phyloP scores from a whole-genome alignment of 805 yeast genomes.

The Monosporozyma unispora region DNA sequence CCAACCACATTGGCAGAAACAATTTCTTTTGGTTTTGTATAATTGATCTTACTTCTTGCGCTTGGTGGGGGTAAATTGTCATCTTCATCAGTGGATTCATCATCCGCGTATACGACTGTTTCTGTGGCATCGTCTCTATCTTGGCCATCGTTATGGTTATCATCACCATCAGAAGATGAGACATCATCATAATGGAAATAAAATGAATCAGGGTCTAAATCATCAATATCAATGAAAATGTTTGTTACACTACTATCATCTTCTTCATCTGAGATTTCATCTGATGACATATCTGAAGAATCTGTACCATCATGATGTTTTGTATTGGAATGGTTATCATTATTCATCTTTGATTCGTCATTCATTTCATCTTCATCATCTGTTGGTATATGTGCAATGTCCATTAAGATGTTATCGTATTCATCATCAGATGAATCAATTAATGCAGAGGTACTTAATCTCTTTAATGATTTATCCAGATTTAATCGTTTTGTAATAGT shows the following conservation, averaged over 20 bases:
- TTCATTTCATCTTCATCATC: slow-evolving; percentile 26
- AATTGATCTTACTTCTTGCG: slow-evolving; percentile 47
- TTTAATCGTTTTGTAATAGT: slow-evolving; percentile 2
- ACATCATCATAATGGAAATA: slow-evolving; percentile 42
- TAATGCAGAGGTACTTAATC: slow-evolving; percentile 17
- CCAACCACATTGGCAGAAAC: slow-evolving; percentile 80
- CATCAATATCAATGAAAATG: slow-evolving; percentile 33
- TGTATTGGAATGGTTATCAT: slow-evolving; percentile 13
- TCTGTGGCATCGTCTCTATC: slow-evolving; percentile 27
- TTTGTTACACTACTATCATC: slow-evolving; percentile 34
- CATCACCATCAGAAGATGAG: slow-evolving; percentile 30
- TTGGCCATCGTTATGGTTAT: slow-evolving; percentile 6
- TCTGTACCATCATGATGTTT: slow-evolving; percentile 2
- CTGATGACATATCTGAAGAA: slow-evolving; percentile 12
- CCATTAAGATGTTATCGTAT: slow-evolving; percentile 28
- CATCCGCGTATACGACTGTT: slow-evolving; percentile 42
- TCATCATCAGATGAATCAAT: slow-evolving; percentile 25
- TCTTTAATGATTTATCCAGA: slow-evolving; percentile 7
- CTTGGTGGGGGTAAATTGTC: slow-evolving; percentile 63
- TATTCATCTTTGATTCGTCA: slow-evolving; percentile 20
- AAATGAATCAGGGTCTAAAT: slow-evolving; percentile 31
- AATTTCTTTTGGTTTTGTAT: slow-evolving; percentile 83
- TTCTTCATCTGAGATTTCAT: slow-evolving; percentile 17
- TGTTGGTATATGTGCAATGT: slow-evolving; percentile 29
- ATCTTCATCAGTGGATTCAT: slow-evolving; percentile 93